Evolutionary conservation across 345 rosid species (phyloP).

Genomic region (Aethionema arabicum): DNA sequence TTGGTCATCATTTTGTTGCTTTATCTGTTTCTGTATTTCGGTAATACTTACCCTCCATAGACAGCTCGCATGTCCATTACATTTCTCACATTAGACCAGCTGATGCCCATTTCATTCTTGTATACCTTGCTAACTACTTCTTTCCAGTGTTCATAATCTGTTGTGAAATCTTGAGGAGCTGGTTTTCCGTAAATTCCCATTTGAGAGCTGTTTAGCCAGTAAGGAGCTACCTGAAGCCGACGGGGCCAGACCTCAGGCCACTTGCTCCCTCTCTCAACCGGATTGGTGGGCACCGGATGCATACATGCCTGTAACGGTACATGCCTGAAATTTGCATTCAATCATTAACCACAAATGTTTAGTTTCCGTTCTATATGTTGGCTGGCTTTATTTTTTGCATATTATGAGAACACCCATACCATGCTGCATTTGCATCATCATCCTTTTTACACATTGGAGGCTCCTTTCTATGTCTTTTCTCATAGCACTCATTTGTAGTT

Average conservation of each 20-base stretch:
- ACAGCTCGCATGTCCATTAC: slow-evolving; percentile 97
- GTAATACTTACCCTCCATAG: slow-evolving; percentile 69
- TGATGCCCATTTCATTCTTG: slow-evolving; percentile 72
- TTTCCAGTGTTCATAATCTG: slow-evolving; percentile 82
- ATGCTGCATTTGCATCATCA: slow-evolving; percentile 87
- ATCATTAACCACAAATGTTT: background rate
- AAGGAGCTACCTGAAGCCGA: slow-evolving; percentile 63
- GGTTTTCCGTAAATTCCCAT: slow-evolving; percentile 91
- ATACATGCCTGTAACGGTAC: slow-evolving; percentile 85
- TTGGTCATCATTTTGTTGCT: background rate
- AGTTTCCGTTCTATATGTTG: no score
- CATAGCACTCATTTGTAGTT: slow-evolving; percentile 68
- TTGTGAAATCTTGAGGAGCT: slow-evolving; percentile 70
- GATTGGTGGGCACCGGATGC: slow-evolving; percentile 56
- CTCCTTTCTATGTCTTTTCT: slow-evolving; percentile 52
- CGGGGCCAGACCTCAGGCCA: slow-evolving; percentile 88
- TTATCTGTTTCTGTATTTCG: background rate
- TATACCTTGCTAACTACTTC: slow-evolving; percentile 63
- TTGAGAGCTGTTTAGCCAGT: slow-evolving; percentile 81
- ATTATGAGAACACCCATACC: slow-evolving; percentile 42
- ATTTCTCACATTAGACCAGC: slow-evolving; percentile 79
- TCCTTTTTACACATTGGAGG: slow-evolving; percentile 76
- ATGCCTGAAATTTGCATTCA: slow-evolving; percentile 52
- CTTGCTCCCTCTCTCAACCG: slow-evolving; percentile 54
- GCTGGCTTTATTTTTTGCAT: no score